These are phyloP conservation scores for Mucor indicus DNA, from an alignment of 371 early-diverging fungal species.

Conservation along the genomic window DNA sequence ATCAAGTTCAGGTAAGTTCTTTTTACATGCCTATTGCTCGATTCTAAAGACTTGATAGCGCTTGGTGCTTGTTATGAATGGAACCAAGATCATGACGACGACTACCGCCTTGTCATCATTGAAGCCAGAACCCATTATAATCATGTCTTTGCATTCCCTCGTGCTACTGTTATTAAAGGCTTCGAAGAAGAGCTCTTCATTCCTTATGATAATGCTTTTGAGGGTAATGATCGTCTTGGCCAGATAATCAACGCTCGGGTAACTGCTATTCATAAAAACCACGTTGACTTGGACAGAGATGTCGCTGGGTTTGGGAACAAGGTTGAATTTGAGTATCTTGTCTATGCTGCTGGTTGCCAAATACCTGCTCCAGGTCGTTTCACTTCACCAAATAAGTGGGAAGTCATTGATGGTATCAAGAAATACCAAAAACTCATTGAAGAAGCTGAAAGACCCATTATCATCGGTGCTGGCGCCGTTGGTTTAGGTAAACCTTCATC, in stretches of 20 bases:
- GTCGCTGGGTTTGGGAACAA: constrained; percentile 46
- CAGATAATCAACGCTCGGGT: constrained; percentile 53
- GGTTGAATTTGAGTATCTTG: constrained; percentile 55
- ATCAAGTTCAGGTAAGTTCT: constrained; percentile 1
- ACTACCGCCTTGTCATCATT: constrained; percentile 55
- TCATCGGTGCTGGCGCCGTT: constrained; percentile 71
- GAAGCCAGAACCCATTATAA: constrained; percentile 60
- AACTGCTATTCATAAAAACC: constrained; percentile 39
- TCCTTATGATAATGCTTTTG: constrained; percentile 51
- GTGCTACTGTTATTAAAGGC: constrained; percentile 55
- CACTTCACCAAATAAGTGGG: constrained; percentile 36
- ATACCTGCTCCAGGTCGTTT: constrained; percentile 53
- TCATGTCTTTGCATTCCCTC: constrained; percentile 65
- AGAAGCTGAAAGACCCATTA: constrained; percentile 43
- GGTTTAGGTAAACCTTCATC: constrained; percentile 46
- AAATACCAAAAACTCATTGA: constrained; percentile 47
- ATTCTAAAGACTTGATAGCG: constrained; percentile 16
- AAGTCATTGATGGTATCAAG: constrained; percentile 39
- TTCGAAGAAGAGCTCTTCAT: constrained; percentile 62
- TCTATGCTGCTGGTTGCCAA: constrained; percentile 54
- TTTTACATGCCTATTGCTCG: neutral
- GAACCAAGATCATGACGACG: constrained; percentile 30
- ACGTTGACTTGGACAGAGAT: constrained; percentile 54
- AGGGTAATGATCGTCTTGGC: constrained; percentile 42
- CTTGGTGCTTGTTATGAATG: constrained; percentile 32